These are phyloP conservation scores for Cyclospora cayetanensis DNA, from an alignment of 169 alveolate genomes.

Conservation along the genomic window DNA sequence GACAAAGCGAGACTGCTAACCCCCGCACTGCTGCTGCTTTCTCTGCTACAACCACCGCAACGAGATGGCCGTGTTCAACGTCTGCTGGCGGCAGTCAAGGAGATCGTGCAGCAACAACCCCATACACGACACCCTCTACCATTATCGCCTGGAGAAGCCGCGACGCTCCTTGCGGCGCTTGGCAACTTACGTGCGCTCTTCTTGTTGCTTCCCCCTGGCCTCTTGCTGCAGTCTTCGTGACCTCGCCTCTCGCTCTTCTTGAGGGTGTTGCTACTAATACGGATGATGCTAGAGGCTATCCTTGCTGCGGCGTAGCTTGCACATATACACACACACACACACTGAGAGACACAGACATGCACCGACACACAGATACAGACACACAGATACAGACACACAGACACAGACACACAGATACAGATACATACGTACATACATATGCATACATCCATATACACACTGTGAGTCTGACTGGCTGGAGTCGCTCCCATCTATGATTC, in stretches of 20 bases:
- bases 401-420: too few species aligned
- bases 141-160: conserved; percentile 18
- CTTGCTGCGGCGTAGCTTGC: too few species aligned
- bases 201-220: too few species aligned
- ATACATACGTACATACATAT: too few species aligned
- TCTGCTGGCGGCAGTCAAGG: neutral
- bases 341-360: too few species aligned
- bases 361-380: too few species aligned
- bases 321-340: too few species aligned
- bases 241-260: neutral
- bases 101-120: neutral
- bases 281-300: too few species aligned
- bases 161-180: conserved; percentile 15
- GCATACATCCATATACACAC: too few species aligned
- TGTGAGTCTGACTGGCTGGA: too few species aligned
- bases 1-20: neutral
- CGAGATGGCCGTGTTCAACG: conserved; percentile 16
- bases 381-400: too few species aligned
- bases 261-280: neutral
- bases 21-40: neutral
- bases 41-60: conserved; percentile 14
- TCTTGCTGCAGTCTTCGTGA: neutral
- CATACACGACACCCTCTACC: neutral
- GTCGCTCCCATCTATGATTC: too few species aligned
- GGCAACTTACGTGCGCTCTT: neutral